These are phyloP conservation scores for Phlyctochytrium planicorne DNA, from an alignment of 192 early-diverging fungal species.

Conservation along the genomic window DNA sequence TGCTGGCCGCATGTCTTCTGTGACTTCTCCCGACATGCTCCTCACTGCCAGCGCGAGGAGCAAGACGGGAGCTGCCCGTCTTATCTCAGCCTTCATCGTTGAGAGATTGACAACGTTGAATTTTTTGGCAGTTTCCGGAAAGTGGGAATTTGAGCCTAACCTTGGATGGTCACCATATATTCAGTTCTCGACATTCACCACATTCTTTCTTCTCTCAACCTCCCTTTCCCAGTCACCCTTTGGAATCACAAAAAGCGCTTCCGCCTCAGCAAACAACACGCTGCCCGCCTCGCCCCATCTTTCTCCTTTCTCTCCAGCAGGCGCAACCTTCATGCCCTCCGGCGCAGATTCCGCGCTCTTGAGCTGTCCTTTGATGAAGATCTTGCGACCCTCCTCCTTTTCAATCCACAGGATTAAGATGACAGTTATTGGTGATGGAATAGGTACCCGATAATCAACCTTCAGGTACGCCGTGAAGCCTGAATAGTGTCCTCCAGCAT, in stretches of 20 bases:
- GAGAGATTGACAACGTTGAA: no score
- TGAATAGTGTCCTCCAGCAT: neutral
- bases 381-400: conserved; percentile 17
- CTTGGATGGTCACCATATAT: no score
- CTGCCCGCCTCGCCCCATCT: conserved; percentile 2
- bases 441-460: conserved; percentile 23
- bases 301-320: neutral
- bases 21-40: no score
- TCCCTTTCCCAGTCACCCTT: neutral
- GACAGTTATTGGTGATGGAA: conserved; percentile 7
- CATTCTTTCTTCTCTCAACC: neutral
- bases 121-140: no score
- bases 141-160: no score
- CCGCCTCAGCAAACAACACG: conserved; percentile 19
- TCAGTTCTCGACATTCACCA: no score
- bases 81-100: no score
- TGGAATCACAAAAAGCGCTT: conserved; percentile 17
- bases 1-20: no score
- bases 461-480: conserved; percentile 29
- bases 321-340: neutral
- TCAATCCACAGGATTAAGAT: conserved; percentile 24
- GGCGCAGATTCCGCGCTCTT: neutral
- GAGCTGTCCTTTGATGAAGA: conserved; percentile 20
- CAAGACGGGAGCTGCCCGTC: no score
- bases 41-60: no score